Conservation (phyloP, 176 grass and related monocot species). For the Eragrostis nindensis region DNA sequence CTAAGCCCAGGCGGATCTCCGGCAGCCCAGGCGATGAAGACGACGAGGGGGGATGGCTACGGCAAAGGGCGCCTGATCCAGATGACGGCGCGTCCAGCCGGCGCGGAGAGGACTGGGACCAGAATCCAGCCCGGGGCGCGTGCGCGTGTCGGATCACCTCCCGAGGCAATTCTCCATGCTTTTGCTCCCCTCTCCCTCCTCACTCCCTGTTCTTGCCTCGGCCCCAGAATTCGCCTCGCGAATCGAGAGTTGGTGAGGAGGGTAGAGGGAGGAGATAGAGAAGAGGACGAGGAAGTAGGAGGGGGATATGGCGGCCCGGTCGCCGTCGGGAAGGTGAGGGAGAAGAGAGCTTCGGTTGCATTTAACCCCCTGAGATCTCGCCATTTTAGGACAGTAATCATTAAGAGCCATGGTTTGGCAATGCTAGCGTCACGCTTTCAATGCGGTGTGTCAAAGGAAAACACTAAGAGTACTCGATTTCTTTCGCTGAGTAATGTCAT, state of each 20-base stretch:
- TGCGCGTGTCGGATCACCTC: conserved; percentile 41
- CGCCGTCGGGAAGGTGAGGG: conserved; percentile 54
- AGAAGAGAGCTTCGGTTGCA: conserved; percentile 36
- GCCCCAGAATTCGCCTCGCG: conserved; percentile 13
- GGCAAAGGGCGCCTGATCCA: conserved; percentile 12
- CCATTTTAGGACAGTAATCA: conserved; percentile 43
- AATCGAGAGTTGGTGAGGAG: conserved; percentile 51
- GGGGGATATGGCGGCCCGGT: conserved; percentile 50
- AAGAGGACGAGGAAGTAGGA: conserved; percentile 26
- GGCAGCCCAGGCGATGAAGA: neutral
- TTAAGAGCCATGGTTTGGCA: conserved; percentile 18
- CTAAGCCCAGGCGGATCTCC: conserved; percentile 24
- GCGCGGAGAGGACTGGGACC: conserved; percentile 23
- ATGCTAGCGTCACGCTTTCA: neutral
- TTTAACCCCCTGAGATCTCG: conserved; percentile 48
- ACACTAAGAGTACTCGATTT: neutral
- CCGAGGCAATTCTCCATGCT: conserved; percentile 8
- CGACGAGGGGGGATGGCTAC: neutral
- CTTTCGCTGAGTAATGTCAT: neutral
- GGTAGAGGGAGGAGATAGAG: conserved; percentile 23
- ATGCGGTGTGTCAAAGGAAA: conserved; percentile 15
- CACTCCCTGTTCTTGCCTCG: neutral
- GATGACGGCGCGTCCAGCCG: conserved; percentile 1
- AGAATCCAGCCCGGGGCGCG: conserved; percentile 21
- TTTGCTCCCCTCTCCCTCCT: neutral